phyloP scores from a whole-genome alignment of 1,284 basidiomycete genomes.

The Polyporus tsugae region DNA sequence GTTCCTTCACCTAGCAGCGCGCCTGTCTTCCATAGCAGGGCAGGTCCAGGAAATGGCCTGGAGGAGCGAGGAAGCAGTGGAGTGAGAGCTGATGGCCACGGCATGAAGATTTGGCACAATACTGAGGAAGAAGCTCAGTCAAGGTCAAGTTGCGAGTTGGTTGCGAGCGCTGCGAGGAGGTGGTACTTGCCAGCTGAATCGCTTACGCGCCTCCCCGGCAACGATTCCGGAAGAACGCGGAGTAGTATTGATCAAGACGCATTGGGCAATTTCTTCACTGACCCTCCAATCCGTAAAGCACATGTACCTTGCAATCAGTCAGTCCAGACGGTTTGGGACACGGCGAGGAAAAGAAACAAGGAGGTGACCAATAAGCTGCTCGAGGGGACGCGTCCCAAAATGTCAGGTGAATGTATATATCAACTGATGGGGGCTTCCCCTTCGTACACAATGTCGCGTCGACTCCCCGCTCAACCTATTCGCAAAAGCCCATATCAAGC shows the following conservation, averaged over 20 bases:
- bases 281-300: background rate
- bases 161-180: background rate
- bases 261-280: slow-evolving; percentile 9
- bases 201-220: background rate
- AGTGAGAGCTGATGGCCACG: slow-evolving; percentile 33
- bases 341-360: too few species aligned
- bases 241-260: background rate
- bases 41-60: slow-evolving; percentile 28
- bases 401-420: too few species aligned
- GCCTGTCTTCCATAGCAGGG: slow-evolving; percentile 41
- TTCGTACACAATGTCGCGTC: too few species aligned
- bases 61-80: slow-evolving; percentile 38
- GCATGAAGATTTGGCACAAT: slow-evolving; percentile 24
- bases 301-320: too few species aligned
- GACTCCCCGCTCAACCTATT: too few species aligned
- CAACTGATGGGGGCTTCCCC: too few species aligned
- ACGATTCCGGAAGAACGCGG: background rate
- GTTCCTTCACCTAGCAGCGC: slow-evolving; percentile 38
- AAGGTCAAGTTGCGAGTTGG: background rate
- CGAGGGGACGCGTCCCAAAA: too few species aligned
- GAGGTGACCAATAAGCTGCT: too few species aligned
- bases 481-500: too few species aligned
- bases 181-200: background rate
- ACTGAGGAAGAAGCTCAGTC: background rate
- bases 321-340: too few species aligned